Evolutionary conservation across 768 basidiomycete genomes (phyloP).

Genomic region (Russula lepida): DNA sequence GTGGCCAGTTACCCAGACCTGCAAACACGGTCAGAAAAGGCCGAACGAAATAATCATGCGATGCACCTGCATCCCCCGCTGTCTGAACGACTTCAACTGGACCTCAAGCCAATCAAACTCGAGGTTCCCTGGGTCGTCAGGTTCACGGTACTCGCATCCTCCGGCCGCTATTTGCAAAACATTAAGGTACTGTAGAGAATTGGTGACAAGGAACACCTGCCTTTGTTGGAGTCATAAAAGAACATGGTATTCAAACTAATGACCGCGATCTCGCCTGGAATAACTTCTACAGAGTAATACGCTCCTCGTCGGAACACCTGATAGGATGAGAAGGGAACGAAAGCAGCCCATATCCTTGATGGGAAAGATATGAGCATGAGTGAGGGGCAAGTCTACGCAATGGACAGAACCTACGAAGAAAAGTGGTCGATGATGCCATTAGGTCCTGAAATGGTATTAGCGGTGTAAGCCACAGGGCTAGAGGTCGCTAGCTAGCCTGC

Average conservation of each 20-base stretch:
- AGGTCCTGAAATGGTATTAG: slow-evolving; percentile 38
- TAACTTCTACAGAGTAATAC: slow-evolving; percentile 74
- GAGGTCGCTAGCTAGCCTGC: slow-evolving; percentile 37
- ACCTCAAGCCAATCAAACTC: slow-evolving; percentile 89
- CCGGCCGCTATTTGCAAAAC: slow-evolving; percentile 48
- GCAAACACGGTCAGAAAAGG: slow-evolving; percentile 19
- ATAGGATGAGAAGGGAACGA: slow-evolving; percentile 70
- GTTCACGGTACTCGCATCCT: slow-evolving; percentile 56
- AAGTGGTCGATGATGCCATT: slow-evolving; percentile 63
- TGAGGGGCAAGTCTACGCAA: not conserved
- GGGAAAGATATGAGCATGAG: not conserved
- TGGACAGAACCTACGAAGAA: slow-evolving; percentile 43
- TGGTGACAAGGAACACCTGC: slow-evolving; percentile 30
- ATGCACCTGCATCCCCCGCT: slow-evolving; percentile 62
- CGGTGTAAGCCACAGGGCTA: not conserved
- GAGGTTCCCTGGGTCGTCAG: slow-evolving; percentile 78
- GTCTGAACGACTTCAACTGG: slow-evolving; percentile 60
- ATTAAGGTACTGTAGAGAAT: not conserved
- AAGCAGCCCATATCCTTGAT: slow-evolving; percentile 65
- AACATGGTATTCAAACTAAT: slow-evolving; percentile 87
- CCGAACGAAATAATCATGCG: not conserved
- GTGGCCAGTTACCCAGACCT: slow-evolving; percentile 63
- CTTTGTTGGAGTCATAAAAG: slow-evolving; percentile 86
- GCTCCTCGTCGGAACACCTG: slow-evolving; percentile 85
- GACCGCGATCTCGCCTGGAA: slow-evolving; percentile 65